Evolutionary conservation across 177 flowering plant genomes (phyloP), one percentile per base, ranked within the genome.

Genomic region (Vitis hybrid): DNA sequence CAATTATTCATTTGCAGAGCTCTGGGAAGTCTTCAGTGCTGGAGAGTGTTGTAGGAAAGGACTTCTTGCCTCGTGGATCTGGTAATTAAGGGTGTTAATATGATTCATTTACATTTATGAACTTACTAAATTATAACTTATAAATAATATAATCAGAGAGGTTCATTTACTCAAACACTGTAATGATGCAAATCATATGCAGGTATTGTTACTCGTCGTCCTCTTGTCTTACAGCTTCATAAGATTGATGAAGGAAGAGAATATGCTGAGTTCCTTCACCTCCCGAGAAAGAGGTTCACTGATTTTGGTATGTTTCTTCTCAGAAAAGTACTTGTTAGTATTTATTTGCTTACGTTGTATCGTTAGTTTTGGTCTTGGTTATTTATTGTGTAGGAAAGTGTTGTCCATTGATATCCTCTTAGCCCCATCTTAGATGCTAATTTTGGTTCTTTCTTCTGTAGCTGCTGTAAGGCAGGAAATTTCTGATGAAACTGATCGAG

Each of bases 381-480:
- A 12, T 30, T 12, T 63, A 15, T 18, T 66, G 11, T 17, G 8
- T 41, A 15, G 21, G 9, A 11, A 14, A 2, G 8, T 30, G 30
- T 54, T 50, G n/a, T n/a, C 12, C 13, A 12, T 41, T 48, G 11
- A 56, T 64, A 53, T 15, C 4, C 0, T 24, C 30, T 17, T 35
- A 53, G 17, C 64, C 17, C 46, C 53, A 17, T 7, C 24, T 2
- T 58, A 49, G 51, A 66, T 59, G 8, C 58, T 69, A 4, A 49
- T 55, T 15, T 17, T 68, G 2, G 41, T 32, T 71, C 30, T 68
- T 11, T 8, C 12, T 50, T 63, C 13, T 86, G 73, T 68, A 91
- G 97, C 92, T 84, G 88, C 91, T 78, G 97, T 91, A 71, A 84
- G 93, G 76, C 74, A 88, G 79, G 97, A 91, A 76, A 89, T 91